phyloP scores from a whole-genome alignment of 305 asterid genomes.

The Ajuga reptans region DNA sequence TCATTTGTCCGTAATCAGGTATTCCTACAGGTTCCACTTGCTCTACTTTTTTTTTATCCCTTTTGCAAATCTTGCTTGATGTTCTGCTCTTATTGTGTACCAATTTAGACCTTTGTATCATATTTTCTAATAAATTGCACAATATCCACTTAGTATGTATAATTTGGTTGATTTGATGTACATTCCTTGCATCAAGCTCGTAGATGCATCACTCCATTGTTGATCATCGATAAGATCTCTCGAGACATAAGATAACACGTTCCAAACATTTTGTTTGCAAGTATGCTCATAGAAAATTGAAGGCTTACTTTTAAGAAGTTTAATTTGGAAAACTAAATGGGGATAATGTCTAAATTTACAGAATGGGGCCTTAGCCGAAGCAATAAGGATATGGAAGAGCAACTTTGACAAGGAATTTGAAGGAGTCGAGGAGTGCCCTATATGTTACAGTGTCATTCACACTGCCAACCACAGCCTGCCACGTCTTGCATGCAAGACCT shows the following conservation, averaged over 20 bases:
- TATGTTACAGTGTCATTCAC: constrained; percentile 93
- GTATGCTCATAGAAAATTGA: neutral
- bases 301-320: neutral
- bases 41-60: neutral
- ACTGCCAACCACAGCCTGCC: constrained; percentile 88
- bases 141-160: neutral
- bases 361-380: constrained; percentile 98
- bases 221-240: neutral
- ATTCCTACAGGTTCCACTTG: constrained; percentile 21
- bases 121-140: neutral
- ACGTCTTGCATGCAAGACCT: constrained; percentile 93
- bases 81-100: neutral
- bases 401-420: constrained; percentile 95
- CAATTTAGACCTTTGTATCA: neutral
- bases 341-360: constrained; percentile 31
- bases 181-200: neutral
- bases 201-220: neutral
- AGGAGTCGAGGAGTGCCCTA: constrained; percentile 98
- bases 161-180: neutral
- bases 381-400: constrained; percentile 86
- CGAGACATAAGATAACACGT: neutral
- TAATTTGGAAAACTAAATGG: constrained; percentile 2
- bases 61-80: neutral
- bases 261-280: neutral
- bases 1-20: constrained; percentile 93